A percentile compares a stretch with the other conserved stretches of the same genome.
phyloP scores from a whole-genome alignment of 306 rosid genomes.

The Vigna radiata region DNA sequence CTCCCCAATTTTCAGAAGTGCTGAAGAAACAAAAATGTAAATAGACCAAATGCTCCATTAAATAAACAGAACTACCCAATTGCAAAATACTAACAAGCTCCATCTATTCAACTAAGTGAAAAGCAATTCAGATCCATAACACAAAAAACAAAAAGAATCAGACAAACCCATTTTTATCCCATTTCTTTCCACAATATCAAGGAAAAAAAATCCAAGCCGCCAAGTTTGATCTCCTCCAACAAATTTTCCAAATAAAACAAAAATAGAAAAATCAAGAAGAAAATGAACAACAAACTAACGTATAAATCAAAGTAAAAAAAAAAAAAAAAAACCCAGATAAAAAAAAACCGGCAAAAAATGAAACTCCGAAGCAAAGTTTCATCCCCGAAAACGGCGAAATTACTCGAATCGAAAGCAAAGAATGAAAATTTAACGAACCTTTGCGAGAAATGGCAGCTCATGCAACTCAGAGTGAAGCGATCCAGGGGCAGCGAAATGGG shows the following conservation, averaged over 20 bases:
- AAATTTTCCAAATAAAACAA: constrained; percentile 26
- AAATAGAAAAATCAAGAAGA: constrained; percentile 24
- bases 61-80: constrained; percentile 30
- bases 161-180: background rate
- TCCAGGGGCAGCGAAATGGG: constrained; percentile 44
- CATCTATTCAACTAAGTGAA: constrained; percentile 42
- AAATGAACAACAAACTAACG: constrained; percentile 25
- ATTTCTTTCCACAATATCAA: constrained; percentile 6
- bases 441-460: constrained; percentile 53
- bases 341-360: background rate
- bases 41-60: background rate
- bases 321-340: background rate
- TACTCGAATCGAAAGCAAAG: constrained; percentile 13
- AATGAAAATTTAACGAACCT: constrained; percentile 44
- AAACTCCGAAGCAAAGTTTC: constrained; percentile 38
- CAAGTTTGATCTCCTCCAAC: constrained; percentile 21
- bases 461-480: constrained; percentile 50
- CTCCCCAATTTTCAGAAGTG: constrained; percentile 12
- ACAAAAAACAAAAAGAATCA: constrained; percentile 1
- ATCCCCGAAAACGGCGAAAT: constrained; percentile 13
- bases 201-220: background rate
- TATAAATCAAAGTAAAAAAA: constrained; percentile 14
- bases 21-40: background rate
- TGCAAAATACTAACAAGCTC: constrained; percentile 13
- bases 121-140: constrained; percentile 63